Conservation (phyloP, 1,139 yeast genomes). For the Saccharomyces hybrid region DNA sequence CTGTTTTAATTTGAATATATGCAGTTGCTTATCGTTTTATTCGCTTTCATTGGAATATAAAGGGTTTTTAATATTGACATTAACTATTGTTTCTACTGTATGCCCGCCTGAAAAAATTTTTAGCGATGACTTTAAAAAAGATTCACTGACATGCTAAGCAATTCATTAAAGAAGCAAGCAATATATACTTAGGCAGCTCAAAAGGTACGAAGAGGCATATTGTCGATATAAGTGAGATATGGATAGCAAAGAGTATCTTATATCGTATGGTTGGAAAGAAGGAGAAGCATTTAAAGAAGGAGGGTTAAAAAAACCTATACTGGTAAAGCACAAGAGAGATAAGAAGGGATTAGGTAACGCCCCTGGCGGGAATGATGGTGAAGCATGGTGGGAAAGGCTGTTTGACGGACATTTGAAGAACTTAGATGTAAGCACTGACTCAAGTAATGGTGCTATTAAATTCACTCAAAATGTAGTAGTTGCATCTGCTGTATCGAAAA, state of each 20-base stretch:
- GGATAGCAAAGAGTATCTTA: constrained; percentile 69
- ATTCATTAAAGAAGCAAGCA: background rate
- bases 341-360: constrained; percentile 63
- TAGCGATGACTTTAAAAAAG: constrained; percentile 11
- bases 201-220: constrained; percentile 1
- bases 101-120: constrained; percentile 4
- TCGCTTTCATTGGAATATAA: background rate
- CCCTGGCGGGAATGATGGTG: constrained; percentile 44
- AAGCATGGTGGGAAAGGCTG: constrained; percentile 94
- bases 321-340: constrained; percentile 86
- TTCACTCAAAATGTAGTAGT: constrained; percentile 39
- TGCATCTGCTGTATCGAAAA: constrained; percentile 43
- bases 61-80: background rate
- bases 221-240: constrained; percentile 32
- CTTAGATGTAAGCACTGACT: constrained; percentile 49
- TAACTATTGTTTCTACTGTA: background rate
- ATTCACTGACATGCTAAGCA: background rate
- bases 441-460: constrained; percentile 34
- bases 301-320: constrained; percentile 75
- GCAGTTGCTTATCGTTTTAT: background rate
- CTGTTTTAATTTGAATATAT: background rate
- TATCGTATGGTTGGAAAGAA: constrained; percentile 83
- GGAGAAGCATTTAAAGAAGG: constrained; percentile 80
- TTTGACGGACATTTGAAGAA: constrained; percentile 89
- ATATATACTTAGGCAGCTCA: background rate